Base-by-base conservation (phyloP, 106 monocot genomes). In the Acanthochlamys bracteata region DNA sequence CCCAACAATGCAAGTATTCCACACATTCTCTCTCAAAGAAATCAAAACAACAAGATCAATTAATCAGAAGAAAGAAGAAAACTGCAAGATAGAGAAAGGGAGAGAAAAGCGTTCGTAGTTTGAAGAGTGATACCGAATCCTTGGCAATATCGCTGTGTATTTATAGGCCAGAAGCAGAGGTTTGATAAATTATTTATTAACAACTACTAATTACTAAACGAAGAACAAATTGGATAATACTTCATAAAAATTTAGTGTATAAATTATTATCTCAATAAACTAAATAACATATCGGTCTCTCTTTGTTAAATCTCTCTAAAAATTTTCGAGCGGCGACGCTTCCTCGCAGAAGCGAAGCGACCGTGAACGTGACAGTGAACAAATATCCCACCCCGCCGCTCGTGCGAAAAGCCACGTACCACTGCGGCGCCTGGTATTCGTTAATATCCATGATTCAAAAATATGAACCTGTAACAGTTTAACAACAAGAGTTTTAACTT, bases 1-100 rank as follows among this genome's bases (percentile, higher is more conserved):
- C 93, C 85, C 53, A 93, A 57, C 71, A 93, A 89, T 0, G 93
- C 85, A 7, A 93, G 67, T 49, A 93, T 93, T 41, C 93, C 93
- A 68, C 93, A 89, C 93, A 93, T 93, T 33, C 59, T 39, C 39
- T 40, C 53, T 24, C 66, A 4, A n/a, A 41, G 8, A 0, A 1
- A n/a, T 12, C 6, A n/a, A 7, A 41, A 13, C 41, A 41, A 61
- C 39, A 39, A 61, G 39, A 27, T 13, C n/a, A 17, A 61, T 16
- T 3, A 14, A 39, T 0, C 11, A 66, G 43, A 64, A 23, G 22
- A 21, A 11, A 13, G 21, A 11, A 46, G 20, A 64, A 33, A 33
- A 33, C 33, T 33, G 33, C 33, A 33, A 33, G 33, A 33, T 27
- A 61, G 39, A 61, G 23, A 23, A 16, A 40, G 39, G 17, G 0